Conservation (phyloP, 495 filamentous ascomycete species). For the Immersiella caudata region DNA sequence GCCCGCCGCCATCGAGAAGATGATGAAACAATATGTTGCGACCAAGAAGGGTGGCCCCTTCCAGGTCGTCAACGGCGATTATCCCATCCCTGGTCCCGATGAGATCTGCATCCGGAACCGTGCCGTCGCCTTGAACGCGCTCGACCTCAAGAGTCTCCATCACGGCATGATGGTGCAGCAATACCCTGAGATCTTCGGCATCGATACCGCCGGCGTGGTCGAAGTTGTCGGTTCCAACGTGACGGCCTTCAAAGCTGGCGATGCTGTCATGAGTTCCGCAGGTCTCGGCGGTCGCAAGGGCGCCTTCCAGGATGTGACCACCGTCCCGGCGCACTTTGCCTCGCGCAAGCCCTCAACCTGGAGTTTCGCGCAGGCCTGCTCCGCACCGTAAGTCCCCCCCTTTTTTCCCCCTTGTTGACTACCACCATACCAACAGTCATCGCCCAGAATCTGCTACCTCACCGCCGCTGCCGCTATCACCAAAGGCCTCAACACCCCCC, state of each 20-base stretch:
- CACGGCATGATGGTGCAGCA: slow-evolving; percentile 35
- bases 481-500: slow-evolving; percentile 34
- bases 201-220: slow-evolving; percentile 44
- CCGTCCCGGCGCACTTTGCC: slow-evolving; percentile 40
- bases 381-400: slow-evolving; percentile 37
- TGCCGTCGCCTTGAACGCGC: slow-evolving; percentile 43
- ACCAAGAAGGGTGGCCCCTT: slow-evolving; percentile 21
- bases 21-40: slow-evolving; percentile 19
- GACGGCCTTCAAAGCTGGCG: slow-evolving; percentile 38
- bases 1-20: slow-evolving; percentile 1
- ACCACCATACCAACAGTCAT: slow-evolving; percentile 1
- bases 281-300: slow-evolving; percentile 31
- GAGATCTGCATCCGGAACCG: slow-evolving; percentile 43
- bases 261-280: slow-evolving; percentile 41
- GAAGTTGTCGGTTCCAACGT: slow-evolving; percentile 40
- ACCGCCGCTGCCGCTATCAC: slow-evolving; percentile 39
- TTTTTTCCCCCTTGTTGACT: neutral
- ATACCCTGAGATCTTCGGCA: slow-evolving; percentile 45
- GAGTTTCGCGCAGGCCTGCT: slow-evolving; percentile 47
- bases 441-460: slow-evolving; percentile 43
- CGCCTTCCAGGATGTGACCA: slow-evolving; percentile 46
- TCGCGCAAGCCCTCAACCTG: slow-evolving; percentile 43
- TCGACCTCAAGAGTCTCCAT: slow-evolving; percentile 44
- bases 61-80: slow-evolving; percentile 15
- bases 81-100: slow-evolving; percentile 32